Conservation (phyloP, 225 moss, liverwort and hornwort species). For the Pleurozium schreberi region DNA sequence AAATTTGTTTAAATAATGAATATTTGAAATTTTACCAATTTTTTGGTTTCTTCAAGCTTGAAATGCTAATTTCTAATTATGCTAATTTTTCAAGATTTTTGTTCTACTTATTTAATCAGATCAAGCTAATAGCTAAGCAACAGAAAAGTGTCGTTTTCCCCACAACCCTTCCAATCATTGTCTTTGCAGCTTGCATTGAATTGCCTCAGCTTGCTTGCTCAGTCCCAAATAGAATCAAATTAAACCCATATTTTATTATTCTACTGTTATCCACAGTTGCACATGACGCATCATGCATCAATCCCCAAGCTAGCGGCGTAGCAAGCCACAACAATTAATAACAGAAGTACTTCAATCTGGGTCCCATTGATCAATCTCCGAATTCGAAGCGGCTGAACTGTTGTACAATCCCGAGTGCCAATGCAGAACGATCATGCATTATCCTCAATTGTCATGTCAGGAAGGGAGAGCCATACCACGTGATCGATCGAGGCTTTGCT, state of each 20-base stretch:
- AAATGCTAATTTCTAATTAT: neutral
- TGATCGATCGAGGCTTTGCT: neutral
- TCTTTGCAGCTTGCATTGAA: conserved; percentile 16
- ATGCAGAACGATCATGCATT: neutral
- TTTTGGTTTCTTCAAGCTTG: neutral
- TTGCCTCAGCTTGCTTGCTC: neutral
- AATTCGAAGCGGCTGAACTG: neutral
- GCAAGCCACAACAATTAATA: neutral
- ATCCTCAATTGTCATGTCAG: conserved; percentile 1
- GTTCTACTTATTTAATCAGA: neutral
- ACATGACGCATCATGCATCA: neutral
- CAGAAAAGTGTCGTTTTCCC: conserved; percentile 3
- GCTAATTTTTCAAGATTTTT: neutral
- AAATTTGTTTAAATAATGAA: neutral
- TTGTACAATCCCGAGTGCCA: neutral
- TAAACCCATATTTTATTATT: neutral
- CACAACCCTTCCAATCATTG: conserved; percentile 12
- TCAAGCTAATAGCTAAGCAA: neutral
- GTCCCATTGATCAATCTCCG: neutral
- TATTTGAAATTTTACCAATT: neutral
- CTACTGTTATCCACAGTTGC: neutral
- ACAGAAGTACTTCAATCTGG: conserved; percentile 8
- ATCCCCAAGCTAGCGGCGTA: neutral
- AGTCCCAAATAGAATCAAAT: neutral
- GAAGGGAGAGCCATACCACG: neutral